Conservation (phyloP, 2,329 filamentous ascomycete species). For the Colletotrichum sp. region DNA sequence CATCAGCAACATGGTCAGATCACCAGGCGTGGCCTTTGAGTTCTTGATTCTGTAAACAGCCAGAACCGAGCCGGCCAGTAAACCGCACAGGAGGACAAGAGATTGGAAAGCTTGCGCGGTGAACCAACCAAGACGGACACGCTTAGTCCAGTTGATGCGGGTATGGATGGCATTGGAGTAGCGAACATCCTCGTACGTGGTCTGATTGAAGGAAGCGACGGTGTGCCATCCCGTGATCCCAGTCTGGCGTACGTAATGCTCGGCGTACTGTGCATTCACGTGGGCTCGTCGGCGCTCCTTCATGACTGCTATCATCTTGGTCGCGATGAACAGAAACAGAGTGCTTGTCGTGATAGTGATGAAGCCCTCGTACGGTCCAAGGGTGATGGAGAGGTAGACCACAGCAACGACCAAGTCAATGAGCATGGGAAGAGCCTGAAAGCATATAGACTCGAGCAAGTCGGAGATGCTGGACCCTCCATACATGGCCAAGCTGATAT, state of each 20-base stretch:
- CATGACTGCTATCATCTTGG: conserved; percentile 55
- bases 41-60: conserved; percentile 70
- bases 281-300: conserved; percentile 55
- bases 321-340: conserved; percentile 60
- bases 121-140: conserved; percentile 19
- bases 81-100: conserved; percentile 71
- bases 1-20: conserved; percentile 74
- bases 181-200: conserved; percentile 59
- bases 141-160: conserved; percentile 18
- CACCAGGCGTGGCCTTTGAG: conserved; percentile 65
- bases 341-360: conserved; percentile 65
- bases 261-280: conserved; percentile 58
- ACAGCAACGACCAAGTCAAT: conserved; percentile 66
- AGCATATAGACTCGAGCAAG: conserved; percentile 62
- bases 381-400: conserved; percentile 62
- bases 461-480: conserved; percentile 59
- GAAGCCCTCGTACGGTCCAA: conserved; percentile 66
- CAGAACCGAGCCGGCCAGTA: conserved; percentile 67
- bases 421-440: conserved; percentile 64
- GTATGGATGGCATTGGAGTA: conserved; percentile 53
- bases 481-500: conserved; percentile 62
- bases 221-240: conserved; percentile 66
- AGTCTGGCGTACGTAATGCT: conserved; percentile 59
- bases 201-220: conserved; percentile 64
- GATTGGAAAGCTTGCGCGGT: conserved; percentile 29